Evolutionary conservation across 1,284 basidiomycete genomes (phyloP), one percentile per base, ranked within the genome.

Genomic region (Blastosporella zonata): DNA sequence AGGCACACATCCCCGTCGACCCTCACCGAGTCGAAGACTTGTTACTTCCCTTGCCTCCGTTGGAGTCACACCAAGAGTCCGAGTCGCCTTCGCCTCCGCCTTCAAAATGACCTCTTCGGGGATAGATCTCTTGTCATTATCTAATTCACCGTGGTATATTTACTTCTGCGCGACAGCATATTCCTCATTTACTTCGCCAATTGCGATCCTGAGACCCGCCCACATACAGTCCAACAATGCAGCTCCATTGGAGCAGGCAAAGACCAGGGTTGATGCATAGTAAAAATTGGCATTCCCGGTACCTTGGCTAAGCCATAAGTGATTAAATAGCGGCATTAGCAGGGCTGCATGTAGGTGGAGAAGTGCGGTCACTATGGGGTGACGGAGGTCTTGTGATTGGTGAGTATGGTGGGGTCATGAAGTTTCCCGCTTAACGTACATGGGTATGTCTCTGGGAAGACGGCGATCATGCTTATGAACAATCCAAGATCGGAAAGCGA

Each of bases 271-370:
- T 3, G 89, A 87, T 0, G 96, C 96, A 62, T 97, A 99, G 72
- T 93, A 98, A 70, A 99, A 99, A 66, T 99, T 99, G 37, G 96
- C 94, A 62, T 99, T 99, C 1, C 94, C 96, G 4, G 93, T 92
- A 0, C 94, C 95, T 43, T 93, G 88, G 6, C 77, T 75, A 3
- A 98, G 78, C 96, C 97, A 99, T 3, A 98, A 74, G 53, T 93
- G 81, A 61, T 97, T 84, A 67, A 99, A 95, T 13, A 97, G 76
- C 0, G 94, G 95, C 49, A 98, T 79, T 8, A 99, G 83, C 18
- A 94, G 77, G 0, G 84, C 76, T 0, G 95, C 84, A 62, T 98
- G 94, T 1, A 92, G 72, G 56, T 95, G 90, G 1, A 95, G 77
- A 31, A 95, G 78, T 4, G 82, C 71, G 1, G 93, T 92, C 31